Base-by-base conservation (phyloP, 2,329 filamentous ascomycete genomes). In the Phaeomoniella chlamydospora region DNA sequence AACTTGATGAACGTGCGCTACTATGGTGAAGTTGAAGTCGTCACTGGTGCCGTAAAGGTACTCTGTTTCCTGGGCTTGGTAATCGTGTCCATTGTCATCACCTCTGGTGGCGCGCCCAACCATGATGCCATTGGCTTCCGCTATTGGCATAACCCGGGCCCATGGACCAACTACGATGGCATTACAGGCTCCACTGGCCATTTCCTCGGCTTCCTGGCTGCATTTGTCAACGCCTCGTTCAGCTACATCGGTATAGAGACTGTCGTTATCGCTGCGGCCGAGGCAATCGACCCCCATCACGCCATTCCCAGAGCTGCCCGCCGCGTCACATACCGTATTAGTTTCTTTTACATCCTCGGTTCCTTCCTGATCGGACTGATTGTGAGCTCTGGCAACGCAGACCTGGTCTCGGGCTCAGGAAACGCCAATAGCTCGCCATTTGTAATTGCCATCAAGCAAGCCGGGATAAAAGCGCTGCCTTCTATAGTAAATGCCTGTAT, bases 161-260 rank as follows among this genome's bases (percentile, higher is more conserved):
- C 59, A 5, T 64, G 64, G 41, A 60, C 52, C 2, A 50, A 66
- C 39, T 61, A 60, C 38, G 44, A 44, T 30, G 35, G 13, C 13
- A 3, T n/a, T n/a, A n/a, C n/a, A n/a, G n/a, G n/a, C n/a, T n/a
- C n/a, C 26, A 61, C 60, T 30, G 65, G 65, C 18, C 66, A 69
- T 22, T 72, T 73, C 51, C 54, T 71, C 9, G 69, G 65, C 33
- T 61, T 73, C 29, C 66, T 60, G 46, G 58, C 54, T 33, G 59
- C 52, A 34, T 54, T 67, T 36, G 61, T 63, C 40, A 15, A 34
- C n/a, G n/a, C n/a, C n/a, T n/a, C 45, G 2, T 56, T 56, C 35
- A 55, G 54, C 34, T 47, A 55, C 11, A 42, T 55, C 5, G 54
- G 54, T 29, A 53, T 56, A 35, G 55, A 52, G 52, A 47, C 56